Evolutionary conservation across 768 basidiomycete genomes (phyloP), one percentile per base, ranked within the genome.

Genomic region (Boletellus sp.): DNA sequence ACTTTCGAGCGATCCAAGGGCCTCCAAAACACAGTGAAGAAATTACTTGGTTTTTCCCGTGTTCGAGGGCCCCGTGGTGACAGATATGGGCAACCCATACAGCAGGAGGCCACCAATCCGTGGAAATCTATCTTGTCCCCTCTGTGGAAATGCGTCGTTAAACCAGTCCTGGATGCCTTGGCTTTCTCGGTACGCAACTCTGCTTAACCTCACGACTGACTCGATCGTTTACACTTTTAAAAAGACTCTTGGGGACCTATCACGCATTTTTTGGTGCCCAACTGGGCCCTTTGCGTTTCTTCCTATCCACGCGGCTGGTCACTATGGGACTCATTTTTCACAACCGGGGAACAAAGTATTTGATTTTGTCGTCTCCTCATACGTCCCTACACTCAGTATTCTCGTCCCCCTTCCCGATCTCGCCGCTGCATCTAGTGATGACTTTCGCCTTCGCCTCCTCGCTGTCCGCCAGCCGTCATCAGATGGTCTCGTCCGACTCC

Each of bases 311-410:
- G 49, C 49, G 6, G 49, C 49, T 6, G 49, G 49, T 24, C 26
- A 31, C n/a, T 50, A 50, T 9, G 16, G 23, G 19, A 6, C 10
- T 23, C 17, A 20, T 13, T 33, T 13, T 42, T 34, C 20, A 7
- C 34, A 19, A 16, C 45, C 24, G 6, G 38, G 34, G 6, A 38
- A 34, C 23, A 46, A 47, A 22, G 36, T 42, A 19, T 45, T 24
- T 9, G 42, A 50, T 40, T 45, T 45, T 12, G 43, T 40, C 35
- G 15, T 50, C n/a, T 51, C 45, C 3, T 69, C 69, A 19, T 70
- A 70, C 42, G 56, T 57, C 5, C 62, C 67, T 4, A 67, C 66
- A 7, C 49, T 66, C 7, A 32, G 52, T 35, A 56, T 59, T 6
- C 53, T 70, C 19, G 2, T 19, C 4, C 44, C 43, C 42, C 13